These are phyloP conservation scores for Chamaenerion angustifolium DNA, from an alignment of 345 rosid species.

Conservation along the genomic window DNA sequence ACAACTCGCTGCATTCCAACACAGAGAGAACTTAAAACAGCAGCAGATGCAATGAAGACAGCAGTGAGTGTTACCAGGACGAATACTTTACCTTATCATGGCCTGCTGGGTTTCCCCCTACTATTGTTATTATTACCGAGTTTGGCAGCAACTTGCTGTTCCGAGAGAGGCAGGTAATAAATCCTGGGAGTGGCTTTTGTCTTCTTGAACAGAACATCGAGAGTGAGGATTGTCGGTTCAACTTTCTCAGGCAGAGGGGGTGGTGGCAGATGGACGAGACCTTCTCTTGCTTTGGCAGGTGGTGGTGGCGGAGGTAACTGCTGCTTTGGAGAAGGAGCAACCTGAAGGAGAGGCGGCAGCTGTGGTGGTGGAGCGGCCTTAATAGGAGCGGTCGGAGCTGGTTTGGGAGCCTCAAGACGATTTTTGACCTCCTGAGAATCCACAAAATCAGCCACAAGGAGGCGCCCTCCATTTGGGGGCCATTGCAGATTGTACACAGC, in stretches of 20 bases:
- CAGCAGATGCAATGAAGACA: too few species aligned
- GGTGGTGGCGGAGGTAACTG: slow-evolving; percentile 51
- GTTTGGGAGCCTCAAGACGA: slow-evolving; percentile 53
- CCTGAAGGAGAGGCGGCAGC: slow-evolving; percentile 24
- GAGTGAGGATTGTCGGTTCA: slow-evolving; percentile 76
- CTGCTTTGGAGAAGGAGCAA: slow-evolving; percentile 42
- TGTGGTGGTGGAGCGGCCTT: slow-evolving; percentile 10
- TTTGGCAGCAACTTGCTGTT: slow-evolving; percentile 77
- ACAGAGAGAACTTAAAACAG: too few species aligned
- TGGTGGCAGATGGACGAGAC: slow-evolving; percentile 38
- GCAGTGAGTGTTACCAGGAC: too few species aligned
- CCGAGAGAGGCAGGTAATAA: slow-evolving; percentile 85
- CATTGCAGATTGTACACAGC: slow-evolving; percentile 85
- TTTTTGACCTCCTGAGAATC: slow-evolving; percentile 67
- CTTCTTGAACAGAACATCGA: slow-evolving; percentile 88
- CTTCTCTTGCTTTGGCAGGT: slow-evolving; percentile 43
- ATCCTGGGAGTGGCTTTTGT: slow-evolving; percentile 89
- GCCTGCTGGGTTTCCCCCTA: too few species aligned
- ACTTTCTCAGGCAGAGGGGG: slow-evolving; percentile 50
- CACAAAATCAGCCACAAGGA: slow-evolving; percentile 72
- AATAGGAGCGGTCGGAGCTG: slow-evolving; percentile 19
- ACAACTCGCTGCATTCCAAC: too few species aligned
- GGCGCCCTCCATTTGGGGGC: slow-evolving; percentile 93
- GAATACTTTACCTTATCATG: too few species aligned
- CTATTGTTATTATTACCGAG: slow-evolving; percentile 16